A percentile compares a stretch with the other conserved stretches of the same genome.
Evolutionary conservation across 192 early-diverging fungal genomes (phyloP).

Genomic region (Backusella circina): DNA sequence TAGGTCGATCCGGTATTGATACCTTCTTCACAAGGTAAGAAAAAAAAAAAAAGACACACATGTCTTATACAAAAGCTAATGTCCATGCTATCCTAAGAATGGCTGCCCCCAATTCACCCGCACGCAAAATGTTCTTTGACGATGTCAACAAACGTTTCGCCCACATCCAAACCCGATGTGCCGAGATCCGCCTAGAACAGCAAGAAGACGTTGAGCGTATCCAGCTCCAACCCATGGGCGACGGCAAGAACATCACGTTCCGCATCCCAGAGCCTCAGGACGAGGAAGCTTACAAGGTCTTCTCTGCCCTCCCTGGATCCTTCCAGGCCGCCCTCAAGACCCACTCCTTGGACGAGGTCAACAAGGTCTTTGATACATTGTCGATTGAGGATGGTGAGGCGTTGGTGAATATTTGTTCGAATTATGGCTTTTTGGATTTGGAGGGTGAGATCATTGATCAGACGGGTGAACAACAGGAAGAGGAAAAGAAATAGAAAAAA

Average conservation of each 20-base stretch:
- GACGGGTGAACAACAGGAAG: neutral
- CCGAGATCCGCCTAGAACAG: conserved; percentile 52
- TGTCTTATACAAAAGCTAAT: neutral
- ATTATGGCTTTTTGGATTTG: conserved; percentile 63
- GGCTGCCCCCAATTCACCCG: conserved; percentile 44
- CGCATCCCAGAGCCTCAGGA: conserved; percentile 55
- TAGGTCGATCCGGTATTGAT: conserved; percentile 80
- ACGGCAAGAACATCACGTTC: conserved; percentile 68
- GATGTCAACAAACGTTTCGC: conserved; percentile 86
- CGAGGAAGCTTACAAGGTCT: conserved; percentile 65
- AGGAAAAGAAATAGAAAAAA: neutral
- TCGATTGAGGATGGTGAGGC: conserved; percentile 70
- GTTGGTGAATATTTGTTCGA: conserved; percentile 67
- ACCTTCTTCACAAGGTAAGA: conserved; percentile 79
- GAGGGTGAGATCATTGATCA: conserved; percentile 25
- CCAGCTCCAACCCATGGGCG: conserved; percentile 66
- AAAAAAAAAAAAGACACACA: neutral
- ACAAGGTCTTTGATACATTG: conserved; percentile 71
- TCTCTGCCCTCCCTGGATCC: conserved; percentile 59
- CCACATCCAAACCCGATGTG: conserved; percentile 75
- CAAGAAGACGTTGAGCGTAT: conserved; percentile 56
- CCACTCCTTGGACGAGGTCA: conserved; percentile 79
- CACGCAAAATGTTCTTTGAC: conserved; percentile 75
- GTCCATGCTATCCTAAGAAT: conserved; percentile 32
- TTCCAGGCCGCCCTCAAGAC: conserved; percentile 76